A percentile compares a stretch with the other conserved stretches of the same genome.
phyloP scores from a whole-genome alignment of 768 basidiomycete genomes.

The Strobilomyces echinocephalus region DNA sequence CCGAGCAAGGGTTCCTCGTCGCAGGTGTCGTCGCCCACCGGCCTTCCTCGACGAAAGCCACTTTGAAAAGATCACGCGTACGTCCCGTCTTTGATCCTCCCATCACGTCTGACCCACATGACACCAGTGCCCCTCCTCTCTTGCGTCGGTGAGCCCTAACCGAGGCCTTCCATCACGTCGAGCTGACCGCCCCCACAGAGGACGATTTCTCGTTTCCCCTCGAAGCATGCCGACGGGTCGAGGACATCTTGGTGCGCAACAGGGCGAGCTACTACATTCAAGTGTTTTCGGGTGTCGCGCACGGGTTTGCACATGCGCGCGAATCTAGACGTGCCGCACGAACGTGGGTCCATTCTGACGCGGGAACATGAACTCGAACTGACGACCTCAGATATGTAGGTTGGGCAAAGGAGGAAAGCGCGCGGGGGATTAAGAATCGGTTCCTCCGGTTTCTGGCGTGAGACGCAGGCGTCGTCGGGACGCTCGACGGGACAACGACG shows the following conservation, averaged over 20 bases:
- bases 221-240: constrained; percentile 46
- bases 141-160: constrained; percentile 16
- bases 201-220: constrained; percentile 44
- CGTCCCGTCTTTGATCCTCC: constrained; percentile 4
- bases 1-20: constrained; percentile 38
- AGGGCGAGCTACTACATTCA: constrained; percentile 52
- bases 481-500: too few relatives aligned
- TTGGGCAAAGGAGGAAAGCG: too few relatives aligned
- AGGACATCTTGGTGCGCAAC: constrained; percentile 46
- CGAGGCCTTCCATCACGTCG: neutral
- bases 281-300: neutral
- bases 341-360: too few relatives aligned
- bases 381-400: too few relatives aligned
- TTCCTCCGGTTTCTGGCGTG: too few relatives aligned
- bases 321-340: too few relatives aligned
- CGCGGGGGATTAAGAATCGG: too few relatives aligned
- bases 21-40: constrained; percentile 50
- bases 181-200: constrained; percentile 30
- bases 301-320: too few relatives aligned
- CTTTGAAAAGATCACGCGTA: constrained; percentile 45
- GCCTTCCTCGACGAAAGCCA: constrained; percentile 47
- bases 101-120: neutral
- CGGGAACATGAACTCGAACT: too few relatives aligned
- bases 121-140: constrained; percentile 17
- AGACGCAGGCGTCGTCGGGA: too few relatives aligned